phyloP scores from a whole-genome alignment of 2,329 filamentous ascomycete genomes.

The Diaporthe capsici region DNA sequence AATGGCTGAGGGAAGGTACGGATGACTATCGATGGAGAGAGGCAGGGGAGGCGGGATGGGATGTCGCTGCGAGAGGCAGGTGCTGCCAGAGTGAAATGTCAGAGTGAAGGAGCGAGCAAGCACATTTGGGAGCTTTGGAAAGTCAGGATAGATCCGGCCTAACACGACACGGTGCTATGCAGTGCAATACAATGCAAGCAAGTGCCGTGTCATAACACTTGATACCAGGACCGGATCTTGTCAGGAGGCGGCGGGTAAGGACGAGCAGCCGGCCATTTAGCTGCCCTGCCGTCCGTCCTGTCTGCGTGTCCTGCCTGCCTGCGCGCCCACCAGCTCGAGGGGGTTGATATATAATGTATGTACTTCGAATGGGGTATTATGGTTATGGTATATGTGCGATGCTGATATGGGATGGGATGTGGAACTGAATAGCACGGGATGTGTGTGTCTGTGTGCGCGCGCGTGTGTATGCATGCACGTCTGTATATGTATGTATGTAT shows the following conservation, averaged over 20 bases:
- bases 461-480: constrained; percentile 4
- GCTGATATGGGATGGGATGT: constrained; percentile 22
- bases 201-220: not conserved
- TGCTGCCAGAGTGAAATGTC: constrained; percentile 11
- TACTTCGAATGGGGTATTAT: constrained; percentile 16
- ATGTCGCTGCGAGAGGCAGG: constrained; percentile 19
- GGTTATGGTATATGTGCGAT: constrained; percentile 18
- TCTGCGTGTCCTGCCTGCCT: not conserved
- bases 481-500: not conserved
- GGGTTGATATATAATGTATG: not conserved
- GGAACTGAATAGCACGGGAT: not conserved
- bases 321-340: not conserved
- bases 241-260: not conserved
- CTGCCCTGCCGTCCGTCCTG: not conserved
- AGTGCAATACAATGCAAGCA: not conserved
- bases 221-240: constrained; percentile 3
- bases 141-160: not conserved
- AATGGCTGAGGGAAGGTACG: constrained; percentile 2
- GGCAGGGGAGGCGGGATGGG: constrained; percentile 18
- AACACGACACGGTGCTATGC: not conserved
- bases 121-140: constrained; percentile 2
- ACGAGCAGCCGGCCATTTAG: not conserved
- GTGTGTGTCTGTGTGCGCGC: not conserved
- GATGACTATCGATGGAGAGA: constrained; percentile 3
- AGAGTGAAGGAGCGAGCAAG: not conserved